phyloP scores from a whole-genome alignment of 345 rosid genomes.

The Trapa bicornis region DNA sequence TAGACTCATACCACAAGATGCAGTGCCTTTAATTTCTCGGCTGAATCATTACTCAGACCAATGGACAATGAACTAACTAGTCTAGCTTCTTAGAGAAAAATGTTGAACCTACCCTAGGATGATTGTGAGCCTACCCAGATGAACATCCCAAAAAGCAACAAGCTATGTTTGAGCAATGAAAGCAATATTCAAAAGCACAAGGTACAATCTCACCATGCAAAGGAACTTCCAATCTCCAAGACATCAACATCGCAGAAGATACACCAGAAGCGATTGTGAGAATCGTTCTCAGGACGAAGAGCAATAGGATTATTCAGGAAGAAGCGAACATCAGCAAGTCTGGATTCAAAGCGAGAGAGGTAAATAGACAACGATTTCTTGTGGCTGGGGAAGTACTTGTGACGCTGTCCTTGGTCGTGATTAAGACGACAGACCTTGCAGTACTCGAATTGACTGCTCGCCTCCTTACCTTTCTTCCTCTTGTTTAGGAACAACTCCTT shows the following conservation, averaged over 20 bases:
- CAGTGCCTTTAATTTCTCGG: not conserved
- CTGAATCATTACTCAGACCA: not conserved
- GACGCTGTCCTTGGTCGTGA: constrained; percentile 60
- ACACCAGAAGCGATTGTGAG: constrained; percentile 65
- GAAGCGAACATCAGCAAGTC: constrained; percentile 45
- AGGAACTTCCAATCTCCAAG: constrained; percentile 47
- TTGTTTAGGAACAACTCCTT: not conserved
- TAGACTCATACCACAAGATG: not conserved
- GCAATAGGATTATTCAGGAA: constrained; percentile 51
- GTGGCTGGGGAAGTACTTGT: constrained; percentile 73
- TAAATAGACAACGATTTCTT: constrained; percentile 37
- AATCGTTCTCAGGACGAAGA: constrained; percentile 41
- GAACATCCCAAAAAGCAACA: not conserved
- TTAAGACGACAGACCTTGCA: constrained; percentile 63
- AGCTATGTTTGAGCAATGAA: not conserved
- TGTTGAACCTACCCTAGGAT: not conserved
- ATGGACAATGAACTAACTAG: not conserved
- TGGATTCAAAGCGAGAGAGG: constrained; percentile 51
- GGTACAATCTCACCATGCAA: constrained; percentile 40
- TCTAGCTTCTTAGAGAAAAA: not conserved
- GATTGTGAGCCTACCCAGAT: not conserved
- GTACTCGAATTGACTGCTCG: constrained; percentile 41
- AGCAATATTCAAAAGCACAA: not conserved
- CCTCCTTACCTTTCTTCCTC: not conserved
- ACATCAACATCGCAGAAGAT: constrained; percentile 68